Base-by-base conservation (phyloP, 2,329 filamentous ascomycete genomes). In the Aureobasidium sp. region DNA sequence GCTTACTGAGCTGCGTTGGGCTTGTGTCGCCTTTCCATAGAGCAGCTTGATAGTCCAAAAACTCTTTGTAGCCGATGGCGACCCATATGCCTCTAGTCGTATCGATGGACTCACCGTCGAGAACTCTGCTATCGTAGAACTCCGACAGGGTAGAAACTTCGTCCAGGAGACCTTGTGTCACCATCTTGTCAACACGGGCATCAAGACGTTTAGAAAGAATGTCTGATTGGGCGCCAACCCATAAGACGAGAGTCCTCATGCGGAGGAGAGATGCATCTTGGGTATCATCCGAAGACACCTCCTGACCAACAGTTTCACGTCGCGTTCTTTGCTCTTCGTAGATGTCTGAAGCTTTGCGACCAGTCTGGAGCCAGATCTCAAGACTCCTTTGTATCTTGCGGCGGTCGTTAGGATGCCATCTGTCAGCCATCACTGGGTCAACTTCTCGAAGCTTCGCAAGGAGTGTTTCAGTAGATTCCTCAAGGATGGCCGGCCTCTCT, bases 11-110 rank as follows among this genome's bases (percentile, higher is more conserved):
- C 4, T 82, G 78, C 45, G 63, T 37, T 27, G 62, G 69, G 48
- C 61, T 58, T 69, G 73, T 64, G 66, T 75, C 68, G 2, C 64
- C 61, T 31, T 53, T 47, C 31, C 65, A 20, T 3, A 75, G 65
- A 5, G 73, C 74, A 12, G 64, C 44, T 25, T 92, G 76, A 69
- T 91, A 96, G 0, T 84, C 81, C 62, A 89, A 82, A 70, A 97
- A 88, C 71, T 99, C 91, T 72, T 95, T 97, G 75, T 91, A 97
- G 0, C 94, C 94, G 65, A 99, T 99, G 1, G 92, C 94, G 59
- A 96, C 89, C 91, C 93, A 99, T 47, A 99, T 95, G 0, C 94
- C 95, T 59, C 87, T 85, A 1, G 84, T 89, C 66, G 85, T 81
- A 70, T 97, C 91, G 1, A 94, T 75, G 52, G 77, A 71, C 60